These are phyloP conservation scores for Phanerochaete sordida DNA, from an alignment of 768 basidiomycete genomes.

Conservation along the genomic window DNA sequence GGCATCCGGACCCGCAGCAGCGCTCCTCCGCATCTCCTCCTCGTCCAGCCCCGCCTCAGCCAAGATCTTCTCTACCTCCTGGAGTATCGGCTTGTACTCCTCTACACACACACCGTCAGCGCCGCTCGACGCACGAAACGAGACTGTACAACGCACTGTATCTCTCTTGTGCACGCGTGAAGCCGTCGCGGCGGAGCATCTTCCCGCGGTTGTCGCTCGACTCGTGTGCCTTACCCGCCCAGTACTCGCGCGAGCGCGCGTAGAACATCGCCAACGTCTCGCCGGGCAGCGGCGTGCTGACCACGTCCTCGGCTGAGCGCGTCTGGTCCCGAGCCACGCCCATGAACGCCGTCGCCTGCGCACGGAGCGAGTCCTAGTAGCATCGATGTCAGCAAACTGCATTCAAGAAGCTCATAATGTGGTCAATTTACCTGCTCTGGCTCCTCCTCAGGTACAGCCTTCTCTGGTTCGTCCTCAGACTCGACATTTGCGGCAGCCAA, in stretches of 20 bases:
- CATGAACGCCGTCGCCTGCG: conserved; percentile 51
- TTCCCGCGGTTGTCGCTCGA: conserved; percentile 71
- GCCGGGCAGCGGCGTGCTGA: conserved; percentile 80
- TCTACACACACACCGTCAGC: conserved; percentile 31
- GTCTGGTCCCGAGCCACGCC: conserved; percentile 55
- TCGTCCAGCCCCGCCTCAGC: conserved; percentile 83
- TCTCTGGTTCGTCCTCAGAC: neutral
- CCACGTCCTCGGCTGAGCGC: conserved; percentile 63
- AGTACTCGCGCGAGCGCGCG: conserved; percentile 78
- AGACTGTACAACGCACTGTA: conserved; percentile 50
- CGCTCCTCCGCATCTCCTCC: conserved; percentile 68
- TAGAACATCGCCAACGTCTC: conserved; percentile 85
- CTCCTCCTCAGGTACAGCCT: neutral
- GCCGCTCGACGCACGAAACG: neutral
- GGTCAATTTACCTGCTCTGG: no score
- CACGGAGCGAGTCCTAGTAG: conserved; percentile 33
- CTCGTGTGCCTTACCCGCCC: conserved; percentile 69
- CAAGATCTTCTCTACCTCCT: conserved; percentile 81
- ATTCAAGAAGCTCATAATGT: neutral
- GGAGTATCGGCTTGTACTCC: conserved; percentile 77
- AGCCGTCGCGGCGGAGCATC: conserved; percentile 72
- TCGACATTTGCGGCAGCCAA: no score
- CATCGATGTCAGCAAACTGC: neutral
- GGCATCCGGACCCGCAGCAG: conserved; percentile 39
- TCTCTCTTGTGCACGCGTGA: conserved; percentile 66